Evolutionary conservation across 495 filamentous ascomycete genomes (phyloP).

Genomic region (Xylaria palmicola): DNA sequence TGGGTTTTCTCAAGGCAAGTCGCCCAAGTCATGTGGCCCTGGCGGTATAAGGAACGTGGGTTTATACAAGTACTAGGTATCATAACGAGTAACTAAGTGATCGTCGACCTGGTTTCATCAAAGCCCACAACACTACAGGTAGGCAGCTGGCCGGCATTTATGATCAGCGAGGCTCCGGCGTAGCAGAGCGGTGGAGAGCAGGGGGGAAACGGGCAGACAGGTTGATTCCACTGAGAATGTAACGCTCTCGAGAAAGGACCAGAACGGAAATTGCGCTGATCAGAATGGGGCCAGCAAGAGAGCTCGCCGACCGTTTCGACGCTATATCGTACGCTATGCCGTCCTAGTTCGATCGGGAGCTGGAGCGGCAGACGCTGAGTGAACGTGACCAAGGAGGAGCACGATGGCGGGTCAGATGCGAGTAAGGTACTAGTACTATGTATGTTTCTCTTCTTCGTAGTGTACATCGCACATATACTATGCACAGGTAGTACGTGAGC

Average conservation of each 20-base stretch:
- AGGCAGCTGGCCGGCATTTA: slow-evolving; percentile 4
- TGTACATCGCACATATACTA: too few species aligned
- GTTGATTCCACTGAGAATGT: not conserved
- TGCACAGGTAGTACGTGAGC: not conserved
- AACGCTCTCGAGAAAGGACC: not conserved
- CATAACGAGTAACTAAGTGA: too few species aligned
- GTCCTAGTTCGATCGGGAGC: slow-evolving; percentile 8
- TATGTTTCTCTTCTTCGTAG: too few species aligned
- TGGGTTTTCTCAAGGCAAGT: not conserved
- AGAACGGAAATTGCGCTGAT: slow-evolving; percentile 7
- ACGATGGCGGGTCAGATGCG: slow-evolving; percentile 1
- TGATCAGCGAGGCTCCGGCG: slow-evolving; percentile 5
- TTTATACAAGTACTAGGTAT: too few species aligned
- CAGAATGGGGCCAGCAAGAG: not conserved
- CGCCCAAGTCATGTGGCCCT: not conserved
- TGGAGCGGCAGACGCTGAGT: slow-evolving; percentile 9
- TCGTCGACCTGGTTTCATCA: not conserved
- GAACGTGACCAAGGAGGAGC: not conserved
- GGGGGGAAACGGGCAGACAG: not conserved
- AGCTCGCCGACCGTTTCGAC: not conserved
- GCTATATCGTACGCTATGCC: slow-evolving; percentile 6
- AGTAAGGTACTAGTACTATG: slow-evolving; percentile 16
- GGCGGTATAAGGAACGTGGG: not conserved
- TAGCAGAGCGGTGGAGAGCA: not conserved
- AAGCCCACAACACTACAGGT: too few species aligned